A percentile compares a stretch with the other conserved stretches of the same genome.
Conservation (phyloP, 83 land plant species). For the Picea abies region DNA sequence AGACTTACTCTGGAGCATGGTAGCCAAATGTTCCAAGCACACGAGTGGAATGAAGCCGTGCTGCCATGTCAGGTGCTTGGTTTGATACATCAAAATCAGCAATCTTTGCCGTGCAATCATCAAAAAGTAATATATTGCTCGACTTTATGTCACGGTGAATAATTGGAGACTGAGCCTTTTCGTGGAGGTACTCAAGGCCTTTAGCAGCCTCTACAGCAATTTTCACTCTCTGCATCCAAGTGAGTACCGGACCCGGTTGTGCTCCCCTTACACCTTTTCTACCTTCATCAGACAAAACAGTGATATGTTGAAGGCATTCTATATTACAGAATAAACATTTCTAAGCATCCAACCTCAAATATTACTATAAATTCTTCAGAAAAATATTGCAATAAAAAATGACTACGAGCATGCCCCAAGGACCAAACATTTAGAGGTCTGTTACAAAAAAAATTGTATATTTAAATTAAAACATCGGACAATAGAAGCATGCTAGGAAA, state of each 20-base stretch:
- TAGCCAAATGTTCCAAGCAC: constrained; percentile 76
- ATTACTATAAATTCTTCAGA: not conserved
- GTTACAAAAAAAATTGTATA: not conserved
- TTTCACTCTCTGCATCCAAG: constrained; percentile 68
- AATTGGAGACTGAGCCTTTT: constrained; percentile 55
- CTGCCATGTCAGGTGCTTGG: constrained; percentile 79
- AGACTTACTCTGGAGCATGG: constrained; percentile 70
- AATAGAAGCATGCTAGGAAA: not conserved
- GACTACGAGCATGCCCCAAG: not conserved
- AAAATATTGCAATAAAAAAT: not conserved
- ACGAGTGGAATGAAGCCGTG: constrained; percentile 78
- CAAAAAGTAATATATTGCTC: constrained; percentile 66
- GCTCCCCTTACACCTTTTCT: constrained; percentile 78
- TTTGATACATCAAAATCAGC: constrained; percentile 78
- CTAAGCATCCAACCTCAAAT: not conserved
- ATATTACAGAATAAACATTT: not conserved
- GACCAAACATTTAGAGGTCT: not conserved
- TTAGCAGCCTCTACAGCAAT: constrained; percentile 70
- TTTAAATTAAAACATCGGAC: not conserved
- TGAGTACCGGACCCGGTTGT: constrained; percentile 64
- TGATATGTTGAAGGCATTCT: not conserved
- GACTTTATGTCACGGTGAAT: constrained; percentile 76
- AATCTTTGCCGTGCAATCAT: constrained; percentile 73
- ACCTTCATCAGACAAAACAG: constrained; percentile 30
- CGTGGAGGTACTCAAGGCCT: constrained; percentile 71